These are phyloP conservation scores for Botryotinia narcissicola DNA, from an alignment of 2,329 filamentous ascomycete genomes.

Conservation along the genomic window DNA sequence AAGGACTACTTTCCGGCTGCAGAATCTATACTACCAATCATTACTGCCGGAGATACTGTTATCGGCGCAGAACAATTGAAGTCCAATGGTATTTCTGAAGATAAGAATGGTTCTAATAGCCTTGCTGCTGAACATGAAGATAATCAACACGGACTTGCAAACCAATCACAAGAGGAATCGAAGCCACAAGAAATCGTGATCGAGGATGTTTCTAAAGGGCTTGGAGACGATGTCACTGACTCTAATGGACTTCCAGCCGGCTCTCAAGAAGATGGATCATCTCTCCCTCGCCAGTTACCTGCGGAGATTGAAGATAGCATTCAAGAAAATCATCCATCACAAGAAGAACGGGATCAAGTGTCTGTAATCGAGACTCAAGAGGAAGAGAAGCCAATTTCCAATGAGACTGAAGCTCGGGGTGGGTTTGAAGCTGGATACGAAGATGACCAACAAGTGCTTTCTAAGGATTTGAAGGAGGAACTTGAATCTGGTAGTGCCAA, in stretches of 20 bases:
- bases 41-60: constrained; percentile 25
- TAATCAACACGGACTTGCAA: constrained; percentile 34
- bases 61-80: constrained; percentile 18
- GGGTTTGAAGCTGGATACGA: constrained; percentile 29
- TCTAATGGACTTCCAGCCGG: constrained; percentile 17
- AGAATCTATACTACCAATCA: constrained; percentile 22
- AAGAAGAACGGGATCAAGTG: background rate
- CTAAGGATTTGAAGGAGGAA: constrained; percentile 35
- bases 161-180: constrained; percentile 34
- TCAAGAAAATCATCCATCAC: constrained; percentile 25
- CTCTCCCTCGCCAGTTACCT: constrained; percentile 26
- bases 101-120: constrained; percentile 25
- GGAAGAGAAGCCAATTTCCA: constrained; percentile 7
- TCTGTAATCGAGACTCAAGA: background rate
- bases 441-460: constrained; percentile 34
- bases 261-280: constrained; percentile 22
- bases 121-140: constrained; percentile 30
- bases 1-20: constrained; percentile 24
- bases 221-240: constrained; percentile 11
- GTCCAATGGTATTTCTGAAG: constrained; percentile 16
- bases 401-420: constrained; percentile 21
- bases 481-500: constrained; percentile 37
- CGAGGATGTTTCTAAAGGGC: constrained; percentile 6
- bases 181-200: constrained; percentile 11
- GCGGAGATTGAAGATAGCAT: constrained; percentile 30